Percentiles rank a stretch among this genome's conserved stretches.
phyloP scores from a whole-genome alignment of 495 filamentous ascomycete species.

The Trichocladium uniseriatum region DNA sequence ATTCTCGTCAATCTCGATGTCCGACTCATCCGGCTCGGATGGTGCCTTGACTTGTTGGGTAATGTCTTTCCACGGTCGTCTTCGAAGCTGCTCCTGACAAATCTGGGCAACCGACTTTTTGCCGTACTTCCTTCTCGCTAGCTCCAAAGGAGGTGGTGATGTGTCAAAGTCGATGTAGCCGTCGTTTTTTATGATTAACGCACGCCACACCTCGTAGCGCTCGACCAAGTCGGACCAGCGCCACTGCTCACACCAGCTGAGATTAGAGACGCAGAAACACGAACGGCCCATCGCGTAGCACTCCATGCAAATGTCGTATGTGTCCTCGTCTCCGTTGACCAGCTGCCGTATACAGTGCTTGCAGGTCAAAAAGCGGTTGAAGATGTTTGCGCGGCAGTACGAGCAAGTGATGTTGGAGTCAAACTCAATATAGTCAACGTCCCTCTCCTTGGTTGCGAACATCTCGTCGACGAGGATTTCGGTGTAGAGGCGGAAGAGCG shows the following conservation, averaged over 20 bases:
- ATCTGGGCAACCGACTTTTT: conserved; percentile 79
- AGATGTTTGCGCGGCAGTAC: conserved; percentile 92
- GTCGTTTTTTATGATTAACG: conserved; percentile 59
- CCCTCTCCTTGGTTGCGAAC: conserved; percentile 57
- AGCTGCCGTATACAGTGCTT: conserved; percentile 54
- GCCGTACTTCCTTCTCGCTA: conserved; percentile 50
- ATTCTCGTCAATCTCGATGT: conserved; percentile 43
- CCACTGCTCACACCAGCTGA: conserved; percentile 91
- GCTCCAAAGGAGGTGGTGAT: conserved; percentile 54
- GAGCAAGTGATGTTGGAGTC: conserved; percentile 90
- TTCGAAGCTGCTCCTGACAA: conserved; percentile 75
- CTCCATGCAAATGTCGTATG: conserved; percentile 94
- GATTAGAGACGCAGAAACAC: conserved; percentile 72
- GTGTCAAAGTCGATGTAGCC: conserved; percentile 47
- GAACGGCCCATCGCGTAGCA: conserved; percentile 92
- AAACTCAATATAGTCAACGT: conserved; percentile 62
- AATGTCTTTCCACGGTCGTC: conserved; percentile 56
- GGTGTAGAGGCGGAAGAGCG: conserved; percentile 66
- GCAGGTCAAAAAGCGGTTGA: conserved; percentile 93
- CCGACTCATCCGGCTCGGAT: conserved; percentile 16
- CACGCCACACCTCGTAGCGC: conserved; percentile 76
- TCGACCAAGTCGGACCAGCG: conserved; percentile 64
- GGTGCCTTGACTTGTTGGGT: conserved; percentile 31
- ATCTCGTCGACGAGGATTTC: conserved; percentile 74
- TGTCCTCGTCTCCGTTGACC: conserved; percentile 56